Conservation (phyloP, 2,329 filamentous ascomycete species). For the Ophiostoma sp. region DNA sequence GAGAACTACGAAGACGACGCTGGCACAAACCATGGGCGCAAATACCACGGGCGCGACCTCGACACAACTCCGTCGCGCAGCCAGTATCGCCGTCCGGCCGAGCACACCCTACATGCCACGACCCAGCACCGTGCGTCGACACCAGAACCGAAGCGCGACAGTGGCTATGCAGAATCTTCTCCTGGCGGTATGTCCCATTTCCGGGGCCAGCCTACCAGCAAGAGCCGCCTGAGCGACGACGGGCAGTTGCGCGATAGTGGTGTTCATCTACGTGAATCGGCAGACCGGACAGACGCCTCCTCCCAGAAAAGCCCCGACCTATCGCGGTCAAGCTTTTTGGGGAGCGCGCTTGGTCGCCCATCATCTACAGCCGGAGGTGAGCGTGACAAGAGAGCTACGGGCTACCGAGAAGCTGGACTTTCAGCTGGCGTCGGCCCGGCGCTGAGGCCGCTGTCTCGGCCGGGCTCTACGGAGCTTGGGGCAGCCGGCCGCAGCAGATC, state of each 20-base stretch:
- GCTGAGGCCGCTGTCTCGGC: constrained; percentile 2
- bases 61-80: constrained; percentile 20
- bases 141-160: constrained; percentile 41
- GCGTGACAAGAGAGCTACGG: constrained; percentile 19
- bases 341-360: background rate
- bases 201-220: background rate
- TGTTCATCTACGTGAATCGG: constrained; percentile 48
- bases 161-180: constrained; percentile 41
- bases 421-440: constrained; percentile 19
- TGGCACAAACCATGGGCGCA: constrained; percentile 17
- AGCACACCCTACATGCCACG: background rate
- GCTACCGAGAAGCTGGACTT: constrained; percentile 30
- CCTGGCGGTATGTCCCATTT: background rate
- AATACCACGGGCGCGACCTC: constrained; percentile 25
- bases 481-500: constrained; percentile 20
- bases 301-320: background rate
- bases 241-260: constrained; percentile 48
- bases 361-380: background rate
- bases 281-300: constrained; percentile 11
- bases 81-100: background rate
- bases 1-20: constrained; percentile 43
- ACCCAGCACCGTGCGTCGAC: background rate
- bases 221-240: constrained; percentile 25
- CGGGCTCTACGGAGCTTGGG: constrained; percentile 2
- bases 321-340: background rate